Evolutionary conservation across 345 rosid species (phyloP), one percentile per base, ranked within the genome.

Genomic region (Adansonia digitata): DNA sequence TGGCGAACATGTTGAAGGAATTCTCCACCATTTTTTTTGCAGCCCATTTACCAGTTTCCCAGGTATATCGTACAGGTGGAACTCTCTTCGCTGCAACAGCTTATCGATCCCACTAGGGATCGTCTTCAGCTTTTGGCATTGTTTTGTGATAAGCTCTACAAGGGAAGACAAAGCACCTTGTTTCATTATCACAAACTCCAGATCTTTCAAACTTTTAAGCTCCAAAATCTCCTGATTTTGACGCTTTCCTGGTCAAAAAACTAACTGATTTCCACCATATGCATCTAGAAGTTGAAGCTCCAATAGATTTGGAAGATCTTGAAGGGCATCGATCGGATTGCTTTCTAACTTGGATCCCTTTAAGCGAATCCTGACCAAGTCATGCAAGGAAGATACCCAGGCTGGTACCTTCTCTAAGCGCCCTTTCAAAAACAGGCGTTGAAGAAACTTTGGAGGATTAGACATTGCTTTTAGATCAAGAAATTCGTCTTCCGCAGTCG

Each of bases 1-100:
- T 8, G 59, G 5, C 59, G 59, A 53, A 53, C 59, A 53, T 20
- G 59, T 8, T 22, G 59, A 53, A 12, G 59, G 59, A 20, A 53
- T 9, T 53, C 13, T 2, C 59, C 29, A 22, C n/a, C n/a, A n/a
- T n/a, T 53, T 53, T 10, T 14, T 42, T 27, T 59, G 64, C 39
- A 59, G 64, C 39, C 64, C 39, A 12, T 59, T 26, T 6, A 66
- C 34, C 9, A 82, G 55, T 20, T 75, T 71, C 26, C 63, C 73
- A 7, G 82, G 82, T 80, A 82, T 79, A 46, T 72, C 80, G 22
- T 63, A 75, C 31, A 78, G 77, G 13, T 76, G 80, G 4, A 82
- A 74, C 39, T 49, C 22, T 49, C 60, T 57, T 42, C 80, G 71
- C 17, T 56, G 66, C 6, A 18, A 26, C 43, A 77, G 75, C 18